Evolutionary conservation across 495 filamentous ascomycete species (phyloP), one percentile per base, ranked within the genome.

Genomic region (Hyaloscypha finlandica): DNA sequence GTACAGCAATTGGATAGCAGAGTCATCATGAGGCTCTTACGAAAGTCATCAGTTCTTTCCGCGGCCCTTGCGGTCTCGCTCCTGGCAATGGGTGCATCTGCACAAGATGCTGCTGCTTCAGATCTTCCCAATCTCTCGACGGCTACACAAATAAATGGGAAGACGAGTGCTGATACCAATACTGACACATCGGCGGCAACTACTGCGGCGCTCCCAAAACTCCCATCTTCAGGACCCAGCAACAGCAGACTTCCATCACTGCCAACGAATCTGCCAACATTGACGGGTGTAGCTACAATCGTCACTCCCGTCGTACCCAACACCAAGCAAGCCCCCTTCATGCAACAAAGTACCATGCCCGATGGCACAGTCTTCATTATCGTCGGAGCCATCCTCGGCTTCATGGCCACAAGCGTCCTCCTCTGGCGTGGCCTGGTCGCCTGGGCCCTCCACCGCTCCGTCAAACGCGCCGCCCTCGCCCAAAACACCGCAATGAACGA

Each of bases 281-380:
- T 78, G 22, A 63, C 73, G 3, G 75, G 73, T 16, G 70, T 63
- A 29, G 68, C 8, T 53, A 16, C 2, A 25, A 66, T 68, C 32
- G 66, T 69, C 31, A 88, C 90, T 9, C 75, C 86, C 6, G 80
- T 92, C 3, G 87, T 97, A 45, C 95, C 95, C 4, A 89, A 92
- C 12, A 97, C 91, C 2, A 81, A 86, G 12, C 84, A 89, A 76
- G 95, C 95, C 29, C 95, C 96, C 32, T 99, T 92, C 75, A 97
- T 99, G 93, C 92, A 96, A 73, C 89, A 90, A 74, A 94, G 92
- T n/a, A 89, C 82, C 54, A 84, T 93, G 8, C 95, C 95, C 0
- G 92, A 98, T 78, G 95, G 95, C 20, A 97, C 95, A 30, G 89
- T 99, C 37, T 99, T 99, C 81, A 99, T 99, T 74, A 88, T 85